Evolutionary conservation across 2,329 filamentous ascomycete genomes (phyloP), one percentile per base, ranked within the genome.

Genomic region (Exophiala bonariae): DNA sequence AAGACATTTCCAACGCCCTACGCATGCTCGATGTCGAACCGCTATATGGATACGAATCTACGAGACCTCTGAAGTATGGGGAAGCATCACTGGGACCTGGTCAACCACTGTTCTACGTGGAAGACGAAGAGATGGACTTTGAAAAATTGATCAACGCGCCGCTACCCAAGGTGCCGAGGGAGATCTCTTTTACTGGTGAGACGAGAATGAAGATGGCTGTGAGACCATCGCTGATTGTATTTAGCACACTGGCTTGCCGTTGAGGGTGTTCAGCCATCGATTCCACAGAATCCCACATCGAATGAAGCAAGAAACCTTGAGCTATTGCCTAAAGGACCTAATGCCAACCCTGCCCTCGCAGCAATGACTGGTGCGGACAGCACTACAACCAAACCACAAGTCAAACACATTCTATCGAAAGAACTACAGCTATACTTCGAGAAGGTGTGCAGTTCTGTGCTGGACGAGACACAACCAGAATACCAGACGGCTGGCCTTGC

Each of bases 71-170:
- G 60, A 82, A 87, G 44, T 99, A 95, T 63, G 93, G 93, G 41
- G 93, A 99, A 69, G 93, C 93, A 3, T 95, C 88, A 48, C 75
- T 99, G 51, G 93, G 93, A 0, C 90, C 91, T 11, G 91, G 92
- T 8, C 93, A 99, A 69, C 90, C 92, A 43, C 74, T 99, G 17
- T 99, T 92, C 70, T 99, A 99, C 66, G 87, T 99, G 30, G 93
- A 99, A 64, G 93, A 99, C 66, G 93, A 99, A 64, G 93, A 99
- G 74, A 86, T 97, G 44, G 93, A 99, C 69, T 97, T 99, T 64
- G 93, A 99, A 74, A 97, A 97, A 75, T 76, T 99, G 58, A 96
- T 99, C 66, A 99, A 99, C 71, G 90, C 90, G 56, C 89, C 93
- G 3, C 71, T 99, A 57, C 93, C 93, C 19, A 96, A 95, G 68